These are phyloP conservation scores for Dictyostelium brefeldianum DNA, from an alignment of 78 protist genomes.

Conservation along the genomic window DNA sequence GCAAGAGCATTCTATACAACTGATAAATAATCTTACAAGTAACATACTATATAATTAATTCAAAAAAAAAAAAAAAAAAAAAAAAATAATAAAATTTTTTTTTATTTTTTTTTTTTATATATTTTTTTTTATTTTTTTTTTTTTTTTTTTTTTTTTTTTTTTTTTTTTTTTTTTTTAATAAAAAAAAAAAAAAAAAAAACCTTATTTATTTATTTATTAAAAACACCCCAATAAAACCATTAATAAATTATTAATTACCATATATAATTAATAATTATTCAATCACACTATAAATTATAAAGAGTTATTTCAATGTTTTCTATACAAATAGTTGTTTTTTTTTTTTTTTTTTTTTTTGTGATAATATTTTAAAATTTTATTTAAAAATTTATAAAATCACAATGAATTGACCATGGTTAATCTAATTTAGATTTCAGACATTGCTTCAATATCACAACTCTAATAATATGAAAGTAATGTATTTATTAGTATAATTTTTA, in stretches of 20 bases:
- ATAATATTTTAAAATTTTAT: no score
- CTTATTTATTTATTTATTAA: no score
- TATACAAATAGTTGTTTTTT: no score
- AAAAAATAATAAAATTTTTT: background rate
- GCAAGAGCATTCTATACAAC: conserved; percentile 24
- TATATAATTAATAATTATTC: no score
- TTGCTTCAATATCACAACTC: conserved; percentile 12
- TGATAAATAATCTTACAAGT: background rate
- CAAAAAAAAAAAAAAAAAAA: no score
- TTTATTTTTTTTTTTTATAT: background rate
- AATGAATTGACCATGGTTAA: no score
- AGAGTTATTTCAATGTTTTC: no score
- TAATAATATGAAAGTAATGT: background rate
- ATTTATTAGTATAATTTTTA: background rate
- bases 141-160: conserved; percentile 4
- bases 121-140: background rate
- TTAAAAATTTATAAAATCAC: no score
- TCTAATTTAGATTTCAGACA: conserved; percentile 7
- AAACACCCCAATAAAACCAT: background rate
- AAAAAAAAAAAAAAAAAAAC: background rate
- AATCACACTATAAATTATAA: no score
- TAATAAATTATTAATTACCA: no score
- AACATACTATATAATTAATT: background rate
- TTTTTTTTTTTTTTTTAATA: background rate
- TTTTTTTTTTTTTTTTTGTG: background rate